Base-by-base conservation (phyloP, 2,329 filamentous ascomycete genomes). In the Aspergillus tamarii region DNA sequence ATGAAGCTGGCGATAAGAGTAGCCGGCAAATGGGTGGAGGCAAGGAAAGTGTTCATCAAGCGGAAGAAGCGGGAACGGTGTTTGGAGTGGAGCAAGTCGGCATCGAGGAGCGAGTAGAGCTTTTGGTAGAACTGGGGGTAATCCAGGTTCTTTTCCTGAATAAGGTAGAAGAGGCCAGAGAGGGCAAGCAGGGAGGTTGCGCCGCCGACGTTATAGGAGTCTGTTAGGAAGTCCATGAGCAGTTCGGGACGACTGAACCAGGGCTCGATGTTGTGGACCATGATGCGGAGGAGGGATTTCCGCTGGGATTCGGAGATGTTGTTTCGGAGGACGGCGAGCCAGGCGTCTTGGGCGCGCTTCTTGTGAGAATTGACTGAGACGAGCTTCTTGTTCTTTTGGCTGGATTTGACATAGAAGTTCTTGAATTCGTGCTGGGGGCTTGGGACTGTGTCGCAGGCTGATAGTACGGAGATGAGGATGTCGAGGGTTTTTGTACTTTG, bases 141-240 rank as follows among this genome's bases (percentile, higher is more conserved):
- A 80, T 99, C 95, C 64, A 99, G 85, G 76, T 99, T 99, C 74
- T 92, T 92, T 75, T 95, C 88, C 68, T 92, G 89, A 70, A 99
- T 98, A 59, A 99, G 86, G 76, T 96, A 95, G 81, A 97, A 99
- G 53, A 99, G 89, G 58, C 95, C 95, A 0, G 92, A 96, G 1
- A 99, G 84, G 1, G 96, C 93, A 23, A 97, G 85, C 5, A 99
- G 84, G 5, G 95, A 94, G 55, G 89, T 93, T 16, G 93, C 91
- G 52, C 95, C 95, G 58, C 94, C 93, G 9, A 89, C 83, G 72
- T 97, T 86, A 81, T 96, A 98, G 34, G 90, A 96, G 79, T 95
- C 92, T n/a, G 93, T 97, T 61, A 99, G 82, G 78, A 98, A 99
- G 81, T 99, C 95, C 84, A 97, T 93, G 39, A 99, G 85, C 46